Conservation (phyloP, 345 rosid species). For the Salix koriyanagi region DNA sequence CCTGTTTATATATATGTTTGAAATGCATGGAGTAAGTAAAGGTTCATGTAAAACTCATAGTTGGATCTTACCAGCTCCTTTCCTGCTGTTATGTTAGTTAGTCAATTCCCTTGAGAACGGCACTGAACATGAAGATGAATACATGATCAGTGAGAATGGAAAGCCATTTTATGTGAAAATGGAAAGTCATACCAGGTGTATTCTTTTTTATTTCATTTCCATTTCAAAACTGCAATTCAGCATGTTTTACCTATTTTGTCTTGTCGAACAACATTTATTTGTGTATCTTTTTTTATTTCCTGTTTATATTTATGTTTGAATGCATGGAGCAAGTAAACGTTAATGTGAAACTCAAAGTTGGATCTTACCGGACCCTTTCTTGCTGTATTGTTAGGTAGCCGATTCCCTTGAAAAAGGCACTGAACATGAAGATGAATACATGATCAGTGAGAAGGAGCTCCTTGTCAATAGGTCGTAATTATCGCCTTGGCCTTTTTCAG, state of each 20-base stretch:
- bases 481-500: neutral
- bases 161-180: neutral
- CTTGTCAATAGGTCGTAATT: slow-evolving; percentile 75
- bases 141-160: slow-evolving; percentile 90
- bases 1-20: neutral
- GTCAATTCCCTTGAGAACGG: slow-evolving; percentile 98
- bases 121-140: slow-evolving; percentile 97
- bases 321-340: neutral
- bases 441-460: slow-evolving; percentile 98
- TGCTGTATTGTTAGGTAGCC: slow-evolving; percentile 54
- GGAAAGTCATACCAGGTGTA: neutral
- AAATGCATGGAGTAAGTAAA: neutral
- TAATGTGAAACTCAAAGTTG: neutral
- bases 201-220: neutral
- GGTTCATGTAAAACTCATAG: neutral
- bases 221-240: neutral
- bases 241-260: neutral
- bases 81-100: slow-evolving; percentile 39
- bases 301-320: neutral
- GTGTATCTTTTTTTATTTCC: neutral
- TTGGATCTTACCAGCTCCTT: neutral
- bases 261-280: neutral
- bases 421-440: slow-evolving; percentile 98
- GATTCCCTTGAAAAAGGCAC: slow-evolving; percentile 99
- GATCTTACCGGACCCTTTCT: neutral